phyloP scores from a whole-genome alignment of 345 rosid genomes.

The Physaria fendleri region DNA sequence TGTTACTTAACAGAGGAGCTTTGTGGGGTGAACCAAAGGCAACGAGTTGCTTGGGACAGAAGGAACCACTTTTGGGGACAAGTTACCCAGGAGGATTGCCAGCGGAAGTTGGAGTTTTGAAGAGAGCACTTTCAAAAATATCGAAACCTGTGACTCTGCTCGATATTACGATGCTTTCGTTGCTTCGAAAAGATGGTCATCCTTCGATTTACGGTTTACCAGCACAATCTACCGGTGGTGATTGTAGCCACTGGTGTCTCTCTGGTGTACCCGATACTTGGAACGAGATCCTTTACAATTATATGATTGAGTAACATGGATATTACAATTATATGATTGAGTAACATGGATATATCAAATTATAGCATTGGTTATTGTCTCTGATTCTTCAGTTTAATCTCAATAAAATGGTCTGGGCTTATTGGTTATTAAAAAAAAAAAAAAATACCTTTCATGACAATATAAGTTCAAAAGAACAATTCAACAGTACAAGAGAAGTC shows the following conservation, averaged over 20 bases:
- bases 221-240: slow-evolving; percentile 40
- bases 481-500: neutral
- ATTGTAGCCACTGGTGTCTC: slow-evolving; percentile 96
- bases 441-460: too few relatives aligned
- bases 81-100: slow-evolving; percentile 64
- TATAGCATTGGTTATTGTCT: slow-evolving; percentile 10
- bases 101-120: slow-evolving; percentile 46
- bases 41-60: slow-evolving; percentile 53
- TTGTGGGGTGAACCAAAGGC: slow-evolving; percentile 57
- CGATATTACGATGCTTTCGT: slow-evolving; percentile 62
- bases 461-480: too few relatives aligned
- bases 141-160: slow-evolving; percentile 47
- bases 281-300: slow-evolving; percentile 73
- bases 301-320: slow-evolving; percentile 25
- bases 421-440: too few relatives aligned
- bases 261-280: slow-evolving; percentile 91
- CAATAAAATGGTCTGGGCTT: neutral
- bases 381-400: slow-evolving; percentile 10
- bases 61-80: slow-evolving; percentile 49
- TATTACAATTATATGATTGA: too few relatives aligned
- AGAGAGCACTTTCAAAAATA: slow-evolving; percentile 41
- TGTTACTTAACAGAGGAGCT: slow-evolving; percentile 41
- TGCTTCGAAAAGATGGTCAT: slow-evolving; percentile 85
- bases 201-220: slow-evolving; percentile 69
- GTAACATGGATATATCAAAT: neutral